phyloP scores from a whole-genome alignment of 1,284 basidiomycete species.

The Ceratobasidium sp. region DNA sequence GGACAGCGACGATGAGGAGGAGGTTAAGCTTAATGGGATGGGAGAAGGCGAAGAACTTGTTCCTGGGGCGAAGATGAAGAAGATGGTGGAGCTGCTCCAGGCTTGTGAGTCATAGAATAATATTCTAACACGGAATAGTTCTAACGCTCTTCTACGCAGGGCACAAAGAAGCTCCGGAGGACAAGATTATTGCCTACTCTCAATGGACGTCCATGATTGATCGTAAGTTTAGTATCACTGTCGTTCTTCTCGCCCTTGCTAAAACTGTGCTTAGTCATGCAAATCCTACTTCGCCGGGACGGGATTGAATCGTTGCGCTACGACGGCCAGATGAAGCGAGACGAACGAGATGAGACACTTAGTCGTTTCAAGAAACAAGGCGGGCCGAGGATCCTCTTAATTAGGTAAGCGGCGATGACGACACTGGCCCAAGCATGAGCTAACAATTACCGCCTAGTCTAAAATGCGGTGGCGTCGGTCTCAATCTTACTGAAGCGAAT shows the following conservation, averaged over 20 bases:
- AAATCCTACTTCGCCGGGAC: conserved; percentile 68
- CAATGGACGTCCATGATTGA: conserved; percentile 83
- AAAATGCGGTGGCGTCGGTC: conserved; percentile 75
- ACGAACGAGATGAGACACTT: conserved; percentile 62
- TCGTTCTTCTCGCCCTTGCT: background rate
- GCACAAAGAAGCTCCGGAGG: conserved; percentile 65
- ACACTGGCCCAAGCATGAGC: conserved; percentile 63
- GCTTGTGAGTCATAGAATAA: conserved; percentile 58
- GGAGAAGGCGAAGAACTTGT: conserved; percentile 62
- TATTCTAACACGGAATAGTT: too few relatives aligned
- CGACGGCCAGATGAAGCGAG: conserved; percentile 73
- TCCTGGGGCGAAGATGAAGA: conserved; percentile 77
- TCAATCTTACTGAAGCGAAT: conserved; percentile 69
- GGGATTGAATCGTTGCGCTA: conserved; percentile 72
- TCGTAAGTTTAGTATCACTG: conserved; percentile 51
- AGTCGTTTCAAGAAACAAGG: conserved; percentile 48
- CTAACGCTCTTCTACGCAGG: background rate
- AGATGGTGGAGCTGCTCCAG: conserved; percentile 66
- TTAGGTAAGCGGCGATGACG: conserved; percentile 62
- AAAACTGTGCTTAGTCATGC: conserved; percentile 60
- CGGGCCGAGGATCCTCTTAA: conserved; percentile 59
- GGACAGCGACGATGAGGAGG: conserved; percentile 13
- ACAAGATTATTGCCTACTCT: conserved; percentile 78
- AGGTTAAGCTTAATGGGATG: conserved; percentile 8
- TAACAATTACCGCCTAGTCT: conserved; percentile 67